Evolutionary conservation across 2,329 filamentous ascomycete genomes (phyloP).

Genomic region (Verticillium longisporum): DNA sequence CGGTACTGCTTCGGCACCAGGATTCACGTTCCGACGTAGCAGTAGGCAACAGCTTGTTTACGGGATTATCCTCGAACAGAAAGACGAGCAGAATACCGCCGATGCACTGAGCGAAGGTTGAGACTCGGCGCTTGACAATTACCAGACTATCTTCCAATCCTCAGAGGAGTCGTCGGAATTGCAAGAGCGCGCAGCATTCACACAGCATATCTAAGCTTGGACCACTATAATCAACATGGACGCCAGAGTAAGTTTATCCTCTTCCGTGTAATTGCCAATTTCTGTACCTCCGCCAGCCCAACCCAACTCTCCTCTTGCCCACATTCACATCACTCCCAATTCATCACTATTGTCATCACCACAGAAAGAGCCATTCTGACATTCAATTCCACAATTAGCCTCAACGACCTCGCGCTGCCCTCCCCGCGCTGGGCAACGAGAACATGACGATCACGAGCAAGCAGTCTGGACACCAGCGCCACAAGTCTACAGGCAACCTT

Average conservation of each 20-base stretch:
- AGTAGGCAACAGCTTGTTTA: not conserved
- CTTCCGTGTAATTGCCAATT: constrained; percentile 1
- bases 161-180: not conserved
- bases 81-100: not conserved
- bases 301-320: not conserved
- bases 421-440: constrained; percentile 55
- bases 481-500: constrained; percentile 70
- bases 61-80: not conserved
- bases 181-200: not conserved
- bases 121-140: not conserved
- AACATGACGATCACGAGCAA: constrained; percentile 48
- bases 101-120: not conserved
- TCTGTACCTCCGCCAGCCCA: not conserved
- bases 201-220: not conserved
- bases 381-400: constrained; percentile 19
- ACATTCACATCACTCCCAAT: not conserved
- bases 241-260: constrained; percentile 6
- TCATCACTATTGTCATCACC: not conserved
- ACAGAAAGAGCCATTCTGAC: not conserved
- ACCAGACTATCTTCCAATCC: constrained; percentile 3
- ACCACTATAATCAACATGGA: constrained; percentile 10
- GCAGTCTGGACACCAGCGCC: constrained; percentile 67
- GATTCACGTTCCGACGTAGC: not conserved
- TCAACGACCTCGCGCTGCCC: constrained; percentile 43
- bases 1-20: not conserved